Evolutionary conservation across 805 yeast species (phyloP).

Genomic region (Blastobotrys terrestris): DNA sequence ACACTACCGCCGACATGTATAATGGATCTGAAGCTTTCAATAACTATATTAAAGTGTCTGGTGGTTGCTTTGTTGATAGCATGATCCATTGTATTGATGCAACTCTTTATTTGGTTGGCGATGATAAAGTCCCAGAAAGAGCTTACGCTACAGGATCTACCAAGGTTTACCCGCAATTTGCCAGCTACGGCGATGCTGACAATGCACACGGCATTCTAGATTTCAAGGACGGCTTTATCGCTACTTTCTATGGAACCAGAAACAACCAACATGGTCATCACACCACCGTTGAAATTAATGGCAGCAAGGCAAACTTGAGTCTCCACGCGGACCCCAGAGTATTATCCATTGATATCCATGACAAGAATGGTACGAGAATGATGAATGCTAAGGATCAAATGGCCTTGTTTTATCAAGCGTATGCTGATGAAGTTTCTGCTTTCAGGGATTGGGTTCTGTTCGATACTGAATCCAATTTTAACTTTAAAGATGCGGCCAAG

Average conservation of each 20-base stretch:
- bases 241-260: conserved; percentile 16
- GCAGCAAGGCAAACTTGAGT: conserved; percentile 16
- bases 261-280: conserved; percentile 20
- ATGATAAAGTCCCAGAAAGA: conserved; percentile 12
- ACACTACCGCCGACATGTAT: conserved; percentile 15
- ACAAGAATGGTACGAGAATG: conserved; percentile 16
- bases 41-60: conserved; percentile 17
- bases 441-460: conserved; percentile 17
- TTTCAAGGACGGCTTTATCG: conserved; percentile 9
- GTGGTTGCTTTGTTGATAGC: conserved; percentile 22
- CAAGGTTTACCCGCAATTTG: conserved; percentile 16
- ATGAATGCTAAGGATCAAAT: conserved; percentile 11
- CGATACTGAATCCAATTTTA: conserved; percentile 9
- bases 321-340: conserved; percentile 16
- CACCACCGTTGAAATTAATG: conserved; percentile 15
- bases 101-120: conserved; percentile 17
- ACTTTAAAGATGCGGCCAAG: conserved; percentile 19
- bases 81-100: conserved; percentile 20
- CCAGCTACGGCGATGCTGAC: conserved; percentile 21
- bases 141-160: conserved; percentile 21
- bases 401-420: conserved; percentile 13
- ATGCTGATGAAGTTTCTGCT: conserved; percentile 12
- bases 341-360: conserved; percentile 11
- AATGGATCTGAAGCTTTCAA: conserved; percentile 8
- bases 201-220: conserved; percentile 17